Conservation (phyloP, 345 rosid species). For the Stellera chamaejasme region DNA sequence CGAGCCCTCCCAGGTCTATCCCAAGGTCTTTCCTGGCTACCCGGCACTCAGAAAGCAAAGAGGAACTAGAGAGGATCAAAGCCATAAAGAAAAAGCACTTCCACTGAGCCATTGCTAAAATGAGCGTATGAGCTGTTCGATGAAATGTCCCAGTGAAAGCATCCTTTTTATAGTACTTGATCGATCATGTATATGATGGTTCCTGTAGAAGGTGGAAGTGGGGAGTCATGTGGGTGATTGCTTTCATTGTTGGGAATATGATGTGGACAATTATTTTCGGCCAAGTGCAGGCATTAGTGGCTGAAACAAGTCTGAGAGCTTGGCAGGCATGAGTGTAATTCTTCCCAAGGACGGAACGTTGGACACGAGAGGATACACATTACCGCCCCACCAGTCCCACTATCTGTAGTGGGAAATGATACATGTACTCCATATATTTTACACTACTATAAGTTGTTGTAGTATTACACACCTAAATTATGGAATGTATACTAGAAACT, state of each 20-base stretch:
- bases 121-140: background rate
- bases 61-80: constrained; percentile 21
- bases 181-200: background rate
- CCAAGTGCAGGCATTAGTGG: constrained; percentile 9
- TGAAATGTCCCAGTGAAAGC: background rate
- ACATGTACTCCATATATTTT: no score
- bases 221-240: constrained; percentile 14
- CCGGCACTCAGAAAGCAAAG: constrained; percentile 39
- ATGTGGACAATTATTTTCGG: background rate
- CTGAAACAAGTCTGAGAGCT: constrained; percentile 2
- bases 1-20: constrained; percentile 67
- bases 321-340: background rate
- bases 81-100: constrained; percentile 22
- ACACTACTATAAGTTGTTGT: no score
- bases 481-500: background rate
- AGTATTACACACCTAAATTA: no score
- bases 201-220: constrained; percentile 6
- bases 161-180: constrained; percentile 14
- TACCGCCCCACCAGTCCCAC: constrained; percentile 25
- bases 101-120: constrained; percentile 17
- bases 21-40: constrained; percentile 70
- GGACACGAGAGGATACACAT: constrained; percentile 7
- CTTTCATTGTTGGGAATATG: constrained; percentile 7
- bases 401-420: constrained; percentile 7
- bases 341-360: constrained; percentile 1